phyloP scores from a whole-genome alignment of 257 asterid genomes.

The Solanum rostratum region DNA sequence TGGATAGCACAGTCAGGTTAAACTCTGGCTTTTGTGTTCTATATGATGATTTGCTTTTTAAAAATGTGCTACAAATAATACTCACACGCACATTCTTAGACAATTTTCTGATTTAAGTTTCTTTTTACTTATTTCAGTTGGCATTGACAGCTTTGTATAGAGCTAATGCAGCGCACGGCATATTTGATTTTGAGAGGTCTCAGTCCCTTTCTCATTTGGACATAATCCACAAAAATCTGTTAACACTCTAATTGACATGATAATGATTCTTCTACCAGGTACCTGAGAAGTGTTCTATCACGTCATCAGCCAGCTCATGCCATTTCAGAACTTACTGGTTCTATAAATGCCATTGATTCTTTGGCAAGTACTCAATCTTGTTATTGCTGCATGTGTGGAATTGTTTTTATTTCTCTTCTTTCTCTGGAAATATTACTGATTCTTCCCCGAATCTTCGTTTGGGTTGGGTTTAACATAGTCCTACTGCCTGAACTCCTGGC shows the following conservation, averaged over 20 bases:
- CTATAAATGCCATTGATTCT: conserved; percentile 44
- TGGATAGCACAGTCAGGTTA: background rate
- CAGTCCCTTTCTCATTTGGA: background rate
- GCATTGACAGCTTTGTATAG: conserved; percentile 77
- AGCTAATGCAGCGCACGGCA: conserved; percentile 31
- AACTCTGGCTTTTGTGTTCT: background rate
- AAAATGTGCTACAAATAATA: background rate
- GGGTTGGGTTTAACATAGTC: background rate
- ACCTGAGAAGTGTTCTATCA: conserved; percentile 46
- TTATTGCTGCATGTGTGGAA: background rate
- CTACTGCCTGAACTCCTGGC: background rate
- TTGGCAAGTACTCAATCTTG: conserved; percentile 30
- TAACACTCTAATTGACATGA: conserved; percentile 8
- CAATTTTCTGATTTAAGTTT: background rate
- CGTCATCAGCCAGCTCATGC: conserved; percentile 49
- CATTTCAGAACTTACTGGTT: conserved; percentile 36
- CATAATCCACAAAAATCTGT: background rate
- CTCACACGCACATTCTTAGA: background rate
- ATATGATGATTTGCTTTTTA: background rate
- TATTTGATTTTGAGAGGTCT: conserved; percentile 71
- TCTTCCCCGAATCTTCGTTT: background rate
- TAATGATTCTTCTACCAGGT: conserved; percentile 34
- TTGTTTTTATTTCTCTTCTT: background rate
- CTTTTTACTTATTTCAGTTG: conserved; percentile 39
- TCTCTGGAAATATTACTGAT: background rate